Base-by-base conservation (phyloP, 106 monocot genomes). In the Apostasia shenzhenica region DNA sequence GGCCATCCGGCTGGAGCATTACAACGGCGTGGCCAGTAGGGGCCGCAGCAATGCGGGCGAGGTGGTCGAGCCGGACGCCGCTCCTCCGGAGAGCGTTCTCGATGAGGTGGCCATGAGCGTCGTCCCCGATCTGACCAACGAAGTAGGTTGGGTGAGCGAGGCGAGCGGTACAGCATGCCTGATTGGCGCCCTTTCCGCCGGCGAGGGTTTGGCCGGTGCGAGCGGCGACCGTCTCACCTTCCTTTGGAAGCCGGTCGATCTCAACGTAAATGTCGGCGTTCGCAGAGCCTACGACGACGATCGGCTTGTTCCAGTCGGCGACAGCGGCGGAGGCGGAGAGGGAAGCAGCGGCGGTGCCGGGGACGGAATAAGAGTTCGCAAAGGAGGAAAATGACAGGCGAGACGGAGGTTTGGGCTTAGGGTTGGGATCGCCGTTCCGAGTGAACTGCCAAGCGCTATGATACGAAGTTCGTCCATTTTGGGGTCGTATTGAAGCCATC, bases 191-290 rank as follows among this genome's bases (percentile, higher is more conserved):
- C 89, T 97, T 97, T 11, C 97, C 92, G 48, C 95, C 95, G 67
- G 95, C 84, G 37, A 92, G 86, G 26, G 87, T 92, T 51, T 78
- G 74, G 3, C 89, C 92, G 12, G 76, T 53, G 56, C 61, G 52
- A 42, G 97, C 92, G 13, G 92, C 74, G 64, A 97, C 47, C 50
- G 92, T 97, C 80, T 97, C 97, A 6, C 97, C 92, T 3, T 44
- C 60, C 0, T 13, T 63, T 48, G 97, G 97, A 42, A 92, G 78
- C 14, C 97, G 92, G 43, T 84, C 77, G 70, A 97, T 69, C 77
- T 92, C 89, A 14, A 97, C 86, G 76, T 92, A 97, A 66, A 97
- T 92, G 81, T 97, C 97, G 77, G 97, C 97, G 80, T 97, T 97
- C 81, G 92, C 97, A 66, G 97, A 97, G 54, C 97, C 97, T 40